Evolutionary conservation across 768 basidiomycete genomes (phyloP).

Genomic region (Galerina sulciceps): DNA sequence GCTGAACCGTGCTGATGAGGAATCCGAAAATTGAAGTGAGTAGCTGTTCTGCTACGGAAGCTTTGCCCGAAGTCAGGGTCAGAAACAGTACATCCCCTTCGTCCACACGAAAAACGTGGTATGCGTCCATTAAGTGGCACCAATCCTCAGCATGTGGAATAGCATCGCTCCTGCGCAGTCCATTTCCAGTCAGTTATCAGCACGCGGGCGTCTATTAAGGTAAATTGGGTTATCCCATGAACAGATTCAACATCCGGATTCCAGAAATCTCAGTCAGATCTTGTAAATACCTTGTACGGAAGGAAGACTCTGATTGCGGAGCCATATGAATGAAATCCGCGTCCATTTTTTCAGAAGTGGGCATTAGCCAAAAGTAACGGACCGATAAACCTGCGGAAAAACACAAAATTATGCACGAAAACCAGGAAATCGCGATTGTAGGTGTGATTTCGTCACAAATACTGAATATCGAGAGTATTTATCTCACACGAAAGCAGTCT

Average conservation of each 20-base stretch:
- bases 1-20: slow-evolving; percentile 16
- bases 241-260: neutral
- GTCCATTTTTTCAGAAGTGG: neutral
- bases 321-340: neutral
- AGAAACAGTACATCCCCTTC: neutral
- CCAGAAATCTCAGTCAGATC: neutral
- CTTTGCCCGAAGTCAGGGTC: slow-evolving; percentile 11
- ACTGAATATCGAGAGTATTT: neutral
- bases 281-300: neutral
- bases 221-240: neutral
- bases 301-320: neutral
- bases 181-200: neutral
- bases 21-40: slow-evolving; percentile 11
- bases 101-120: slow-evolving; percentile 9
- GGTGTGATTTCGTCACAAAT: too few relatives aligned
- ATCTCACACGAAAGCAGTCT: neutral
- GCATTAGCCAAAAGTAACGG: neutral
- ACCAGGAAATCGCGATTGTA: too few relatives aligned
- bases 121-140: neutral
- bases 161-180: neutral
- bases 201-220: slow-evolving; percentile 8
- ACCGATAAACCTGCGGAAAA: neutral
- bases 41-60: slow-evolving; percentile 12
- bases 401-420: too few relatives aligned
- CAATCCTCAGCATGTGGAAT: neutral